Evolutionary conservation across 2,329 filamentous ascomycete genomes (phyloP).

Genomic region (Colletotrichum liaoningense): DNA sequence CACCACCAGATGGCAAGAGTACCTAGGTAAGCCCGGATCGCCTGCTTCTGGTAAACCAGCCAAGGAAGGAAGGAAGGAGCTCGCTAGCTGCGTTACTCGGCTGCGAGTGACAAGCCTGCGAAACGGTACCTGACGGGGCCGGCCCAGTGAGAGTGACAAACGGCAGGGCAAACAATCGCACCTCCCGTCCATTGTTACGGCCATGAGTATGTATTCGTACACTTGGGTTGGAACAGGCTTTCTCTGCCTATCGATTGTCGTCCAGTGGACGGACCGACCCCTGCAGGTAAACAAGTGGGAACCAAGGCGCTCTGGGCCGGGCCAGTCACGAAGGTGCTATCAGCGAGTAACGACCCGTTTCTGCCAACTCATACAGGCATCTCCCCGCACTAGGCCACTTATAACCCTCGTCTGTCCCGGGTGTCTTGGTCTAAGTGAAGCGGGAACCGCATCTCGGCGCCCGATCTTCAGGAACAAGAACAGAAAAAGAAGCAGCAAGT

Average conservation of each 20-base stretch:
- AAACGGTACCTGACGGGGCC: background rate
- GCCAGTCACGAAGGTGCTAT: conserved; percentile 14
- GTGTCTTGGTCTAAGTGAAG: conserved; percentile 15
- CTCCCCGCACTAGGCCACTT: conserved; percentile 29
- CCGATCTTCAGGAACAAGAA: conserved; percentile 34
- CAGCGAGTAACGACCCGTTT: conserved; percentile 2
- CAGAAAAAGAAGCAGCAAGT: background rate
- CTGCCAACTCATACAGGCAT: conserved; percentile 36
- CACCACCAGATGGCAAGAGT: background rate
- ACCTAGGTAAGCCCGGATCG: background rate
- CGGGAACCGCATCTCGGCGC: conserved; percentile 13
- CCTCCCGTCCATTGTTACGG: background rate
- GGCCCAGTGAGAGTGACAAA: background rate
- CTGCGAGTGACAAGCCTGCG: background rate
- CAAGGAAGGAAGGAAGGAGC: conserved; percentile 20
- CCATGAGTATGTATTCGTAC: too few species aligned
- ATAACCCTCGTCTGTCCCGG: conserved; percentile 7
- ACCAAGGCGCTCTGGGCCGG: conserved; percentile 24
- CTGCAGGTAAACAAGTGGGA: conserved; percentile 35
- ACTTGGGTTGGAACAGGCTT: background rate
- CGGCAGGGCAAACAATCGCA: background rate
- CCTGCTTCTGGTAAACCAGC: background rate
- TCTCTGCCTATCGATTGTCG: conserved; percentile 33
- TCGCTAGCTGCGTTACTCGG: background rate
- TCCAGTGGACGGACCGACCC: conserved; percentile 33